Base-by-base conservation (phyloP, 2,329 filamentous ascomycete species). In the Rhytidhysteron rufulum region DNA sequence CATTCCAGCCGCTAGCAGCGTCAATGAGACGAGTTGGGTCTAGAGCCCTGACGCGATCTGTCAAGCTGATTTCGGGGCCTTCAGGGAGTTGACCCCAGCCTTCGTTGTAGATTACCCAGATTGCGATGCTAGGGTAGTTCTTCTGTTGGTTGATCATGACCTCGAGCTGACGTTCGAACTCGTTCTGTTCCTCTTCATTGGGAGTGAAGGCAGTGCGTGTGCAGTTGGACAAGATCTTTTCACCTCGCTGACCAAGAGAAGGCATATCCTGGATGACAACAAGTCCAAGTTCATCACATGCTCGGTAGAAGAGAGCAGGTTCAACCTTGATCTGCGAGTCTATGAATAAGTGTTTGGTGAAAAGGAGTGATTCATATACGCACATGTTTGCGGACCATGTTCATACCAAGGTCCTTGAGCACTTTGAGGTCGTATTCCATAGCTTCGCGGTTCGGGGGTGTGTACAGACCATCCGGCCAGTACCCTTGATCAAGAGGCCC, bases 191-290 rank as follows among this genome's bases (percentile, higher is more conserved):
- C 1, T 58, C 66, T 2, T 63, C 60, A 57, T 66, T 49, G 0
- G 70, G 68, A 6, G 69, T 42, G 9, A 63, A 53, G 5, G 44
- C 49, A 9, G 31, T 36, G 3, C 21, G 36, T 5, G 50, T 57
- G 43, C 24, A 27, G 13, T 27, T 27, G 24, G 24, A 27, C 13
- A 27, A 13, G 8, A 13, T 27, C 8, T 27, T 7, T 27, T 7
- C 7, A 8, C 13, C 8, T 13, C 7, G 13, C 7, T 7, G 24
- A 57, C 65, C 62, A 40, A 85, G 62, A 2, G 80, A 75, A 0
- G 83, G 83, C 83, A 87, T 87, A 45, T 87, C 84, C 55, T 86
- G 83, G 34, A 86, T 79, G 5, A 87, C 72, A 19, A 86, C 58
- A 13, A 86, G 58, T 1, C 83, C 83, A 2, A 86, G 60, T 44